phyloP scores from a whole-genome alignment of 2,329 filamentous ascomycete species.

The Claviceps sp. region DNA sequence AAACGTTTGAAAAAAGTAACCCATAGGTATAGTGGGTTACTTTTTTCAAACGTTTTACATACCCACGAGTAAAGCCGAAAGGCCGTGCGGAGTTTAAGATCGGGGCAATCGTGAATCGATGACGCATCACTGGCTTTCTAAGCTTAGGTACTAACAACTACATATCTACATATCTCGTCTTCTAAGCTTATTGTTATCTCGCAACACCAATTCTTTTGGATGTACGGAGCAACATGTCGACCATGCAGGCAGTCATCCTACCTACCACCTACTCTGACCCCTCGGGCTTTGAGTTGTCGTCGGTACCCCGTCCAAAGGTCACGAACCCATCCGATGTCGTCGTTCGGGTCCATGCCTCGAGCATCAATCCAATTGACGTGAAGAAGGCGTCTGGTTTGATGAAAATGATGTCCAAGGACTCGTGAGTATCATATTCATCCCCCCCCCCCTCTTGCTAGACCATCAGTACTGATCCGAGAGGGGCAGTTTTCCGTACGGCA shows the following conservation, averaged over 20 bases:
- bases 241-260: slow-evolving; percentile 10
- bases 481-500: slow-evolving; percentile 24
- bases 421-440: slow-evolving; percentile 12
- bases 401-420: slow-evolving; percentile 19
- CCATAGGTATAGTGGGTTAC: too few species aligned
- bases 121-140: too few species aligned
- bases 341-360: slow-evolving; percentile 29
- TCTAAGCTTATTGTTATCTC: too few species aligned
- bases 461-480: neutral
- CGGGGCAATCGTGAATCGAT: too few species aligned
- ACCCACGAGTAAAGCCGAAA: too few species aligned
- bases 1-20: too few species aligned
- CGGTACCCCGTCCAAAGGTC: slow-evolving; percentile 11
- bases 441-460: neutral
- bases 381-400: slow-evolving; percentile 24
- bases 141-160: too few species aligned
- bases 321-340: slow-evolving; percentile 13
- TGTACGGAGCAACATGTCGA: neutral
- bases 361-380: slow-evolving; percentile 31
- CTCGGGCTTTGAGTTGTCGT: slow-evolving; percentile 9
- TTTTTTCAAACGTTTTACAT: too few species aligned
- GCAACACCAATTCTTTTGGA: too few species aligned
- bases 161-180: too few species aligned
- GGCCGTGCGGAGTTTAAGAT: too few species aligned
- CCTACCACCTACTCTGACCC: slow-evolving; percentile 10